These are phyloP conservation scores for Boletellus ananas DNA, from an alignment of 768 basidiomycete genomes.

Conservation along the genomic window DNA sequence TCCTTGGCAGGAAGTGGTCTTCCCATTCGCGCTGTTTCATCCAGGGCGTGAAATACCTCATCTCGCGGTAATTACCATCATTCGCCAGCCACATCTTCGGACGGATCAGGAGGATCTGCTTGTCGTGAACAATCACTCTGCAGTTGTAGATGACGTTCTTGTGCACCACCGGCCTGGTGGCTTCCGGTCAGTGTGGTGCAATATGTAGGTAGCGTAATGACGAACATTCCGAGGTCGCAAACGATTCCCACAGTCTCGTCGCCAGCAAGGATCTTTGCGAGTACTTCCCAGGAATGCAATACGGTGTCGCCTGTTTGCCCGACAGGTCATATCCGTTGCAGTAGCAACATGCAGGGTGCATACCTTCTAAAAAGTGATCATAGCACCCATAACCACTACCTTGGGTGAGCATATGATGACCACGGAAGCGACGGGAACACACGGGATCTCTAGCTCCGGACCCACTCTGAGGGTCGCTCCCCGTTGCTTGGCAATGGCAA, in stretches of 20 bases:
- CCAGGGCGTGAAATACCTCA: constrained; percentile 95
- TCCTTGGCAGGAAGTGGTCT: constrained; percentile 87
- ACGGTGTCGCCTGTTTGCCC: constrained; percentile 78
- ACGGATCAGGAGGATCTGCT: constrained; percentile 87
- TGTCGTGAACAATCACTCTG: constrained; percentile 82
- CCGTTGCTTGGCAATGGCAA: constrained; percentile 78
- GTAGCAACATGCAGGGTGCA: not conserved
- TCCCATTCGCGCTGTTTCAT: constrained; percentile 83
- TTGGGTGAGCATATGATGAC: not conserved
- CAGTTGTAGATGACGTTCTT: constrained; percentile 99
- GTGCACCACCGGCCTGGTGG: constrained; percentile 85
- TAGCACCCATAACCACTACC: constrained; percentile 92
- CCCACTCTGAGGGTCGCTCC: constrained; percentile 93
- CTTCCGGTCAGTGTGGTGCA: constrained; percentile 1
- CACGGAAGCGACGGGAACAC: constrained; percentile 16
- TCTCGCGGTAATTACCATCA: constrained; percentile 93
- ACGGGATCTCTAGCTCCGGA: constrained; percentile 96
- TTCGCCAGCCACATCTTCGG: constrained; percentile 99
- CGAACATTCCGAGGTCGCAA: constrained; percentile 96
- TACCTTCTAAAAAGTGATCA: constrained; percentile 97
- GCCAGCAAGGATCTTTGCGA: constrained; percentile 83
- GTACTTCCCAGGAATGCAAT: constrained; percentile 96
- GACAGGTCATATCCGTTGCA: not conserved
- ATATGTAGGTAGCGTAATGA: not conserved
- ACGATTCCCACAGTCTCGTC: constrained; percentile 82